Conservation (phyloP, 1,284 basidiomycete genomes). For the Ustilago bromivora region DNA sequence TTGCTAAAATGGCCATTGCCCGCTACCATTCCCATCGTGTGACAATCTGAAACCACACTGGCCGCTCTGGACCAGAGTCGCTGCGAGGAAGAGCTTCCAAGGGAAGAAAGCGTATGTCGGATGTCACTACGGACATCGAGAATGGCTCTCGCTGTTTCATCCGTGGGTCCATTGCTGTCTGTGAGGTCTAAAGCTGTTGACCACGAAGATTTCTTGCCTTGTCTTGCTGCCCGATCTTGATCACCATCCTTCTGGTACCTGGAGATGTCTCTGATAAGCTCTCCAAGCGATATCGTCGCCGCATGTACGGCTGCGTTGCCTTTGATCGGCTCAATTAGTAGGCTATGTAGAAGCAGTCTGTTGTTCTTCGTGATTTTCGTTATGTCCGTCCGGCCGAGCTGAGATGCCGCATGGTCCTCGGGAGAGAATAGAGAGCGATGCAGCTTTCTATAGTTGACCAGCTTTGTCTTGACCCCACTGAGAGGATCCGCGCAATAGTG, state of each 20-base stretch:
- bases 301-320: constrained; percentile 12
- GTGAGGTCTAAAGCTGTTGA: constrained; percentile 4
- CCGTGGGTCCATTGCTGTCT: neutral
- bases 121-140: constrained; percentile 22
- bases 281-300: constrained; percentile 17
- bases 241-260: neutral
- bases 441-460: constrained; percentile 13
- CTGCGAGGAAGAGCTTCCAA: constrained; percentile 17
- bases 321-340: neutral
- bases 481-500: neutral
- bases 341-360: neutral
- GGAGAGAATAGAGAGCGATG: constrained; percentile 12
- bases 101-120: constrained; percentile 18
- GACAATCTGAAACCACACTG: neutral
- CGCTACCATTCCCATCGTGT: neutral
- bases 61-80: constrained; percentile 16
- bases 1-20: neutral
- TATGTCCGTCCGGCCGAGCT: neutral
- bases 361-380: neutral
- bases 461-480: constrained; percentile 21
- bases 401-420: neutral
- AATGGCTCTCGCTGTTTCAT: neutral
- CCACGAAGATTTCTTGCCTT: neutral
- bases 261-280: constrained; percentile 2
- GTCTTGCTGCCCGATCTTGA: neutral